phyloP scores from a whole-genome alignment of 192 early-diverging fungal genomes.

The Coemansia sp. region DNA sequence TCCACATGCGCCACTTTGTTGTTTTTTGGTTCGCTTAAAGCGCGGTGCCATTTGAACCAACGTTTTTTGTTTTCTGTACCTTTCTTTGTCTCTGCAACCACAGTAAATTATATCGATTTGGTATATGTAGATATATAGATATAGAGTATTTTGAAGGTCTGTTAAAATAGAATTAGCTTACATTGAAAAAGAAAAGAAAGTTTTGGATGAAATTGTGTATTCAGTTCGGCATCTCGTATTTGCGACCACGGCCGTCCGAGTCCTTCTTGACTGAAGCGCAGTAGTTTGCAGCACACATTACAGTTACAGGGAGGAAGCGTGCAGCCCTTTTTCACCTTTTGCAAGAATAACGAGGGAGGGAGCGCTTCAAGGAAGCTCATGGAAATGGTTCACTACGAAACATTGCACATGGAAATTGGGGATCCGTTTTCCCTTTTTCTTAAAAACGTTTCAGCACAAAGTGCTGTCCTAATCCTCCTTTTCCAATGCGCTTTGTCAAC shows the following conservation, averaged over 20 bases:
- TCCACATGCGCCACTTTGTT: neutral
- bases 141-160: neutral
- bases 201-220: neutral
- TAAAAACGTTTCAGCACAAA: neutral
- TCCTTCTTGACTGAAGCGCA: neutral
- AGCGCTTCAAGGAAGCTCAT: neutral
- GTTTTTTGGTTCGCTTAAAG: neutral
- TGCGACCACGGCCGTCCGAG: neutral
- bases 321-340: neutral
- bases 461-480: neutral
- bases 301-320: neutral
- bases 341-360: slow-evolving; percentile 1
- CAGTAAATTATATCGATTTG: neutral
- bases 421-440: neutral
- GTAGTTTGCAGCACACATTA: neutral
- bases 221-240: neutral
- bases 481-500: neutral
- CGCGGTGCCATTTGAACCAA: neutral
- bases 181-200: neutral
- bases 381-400: neutral
- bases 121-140: neutral
- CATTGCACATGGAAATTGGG: neutral
- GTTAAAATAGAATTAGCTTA: neutral
- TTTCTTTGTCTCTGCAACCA: neutral
- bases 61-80: neutral